These are phyloP conservation scores for Ehretia macrophylla DNA, from an alignment of 257 asterid genomes.

Conservation along the genomic window DNA sequence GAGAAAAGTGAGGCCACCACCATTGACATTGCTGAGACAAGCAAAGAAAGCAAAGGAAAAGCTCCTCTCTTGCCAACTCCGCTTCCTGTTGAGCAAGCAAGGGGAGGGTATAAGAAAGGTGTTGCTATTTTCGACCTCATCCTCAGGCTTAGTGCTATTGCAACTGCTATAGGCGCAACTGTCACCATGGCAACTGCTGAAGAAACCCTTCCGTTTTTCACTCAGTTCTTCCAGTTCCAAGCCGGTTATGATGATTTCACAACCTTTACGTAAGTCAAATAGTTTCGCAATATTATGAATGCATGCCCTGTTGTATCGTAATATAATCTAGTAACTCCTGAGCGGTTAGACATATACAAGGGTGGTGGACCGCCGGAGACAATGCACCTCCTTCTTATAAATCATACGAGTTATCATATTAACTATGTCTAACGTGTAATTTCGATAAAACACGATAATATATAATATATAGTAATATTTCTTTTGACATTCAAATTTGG, in stretches of 20 bases:
- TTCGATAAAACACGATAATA: background rate
- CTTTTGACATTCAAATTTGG: too few relatives aligned
- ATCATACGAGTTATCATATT: too few relatives aligned
- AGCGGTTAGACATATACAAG: too few relatives aligned
- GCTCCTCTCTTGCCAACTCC: constrained; percentile 53
- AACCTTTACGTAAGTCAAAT: constrained; percentile 67
- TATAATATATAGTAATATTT: too few relatives aligned
- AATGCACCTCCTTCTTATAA: too few relatives aligned
- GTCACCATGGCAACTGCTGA: constrained; percentile 76
- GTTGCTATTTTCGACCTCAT: constrained; percentile 68
- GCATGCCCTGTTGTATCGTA: too few relatives aligned
- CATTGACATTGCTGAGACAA: constrained; percentile 52
- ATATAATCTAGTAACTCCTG: too few relatives aligned
- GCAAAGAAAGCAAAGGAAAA: constrained; percentile 73
- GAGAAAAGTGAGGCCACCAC: constrained; percentile 50
- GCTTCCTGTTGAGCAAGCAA: constrained; percentile 13
- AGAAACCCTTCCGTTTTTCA: constrained; percentile 84
- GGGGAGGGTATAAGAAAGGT: constrained; percentile 42
- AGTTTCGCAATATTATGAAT: background rate
- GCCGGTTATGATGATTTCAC: constrained; percentile 85
- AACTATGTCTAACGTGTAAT: background rate
- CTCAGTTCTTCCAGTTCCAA: constrained; percentile 88
- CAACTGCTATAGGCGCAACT: constrained; percentile 61
- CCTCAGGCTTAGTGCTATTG: constrained; percentile 58
- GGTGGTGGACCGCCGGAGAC: too few relatives aligned